Conservation (phyloP, 169 alveolate genomes). For the Plasmodium ovale region DNA sequence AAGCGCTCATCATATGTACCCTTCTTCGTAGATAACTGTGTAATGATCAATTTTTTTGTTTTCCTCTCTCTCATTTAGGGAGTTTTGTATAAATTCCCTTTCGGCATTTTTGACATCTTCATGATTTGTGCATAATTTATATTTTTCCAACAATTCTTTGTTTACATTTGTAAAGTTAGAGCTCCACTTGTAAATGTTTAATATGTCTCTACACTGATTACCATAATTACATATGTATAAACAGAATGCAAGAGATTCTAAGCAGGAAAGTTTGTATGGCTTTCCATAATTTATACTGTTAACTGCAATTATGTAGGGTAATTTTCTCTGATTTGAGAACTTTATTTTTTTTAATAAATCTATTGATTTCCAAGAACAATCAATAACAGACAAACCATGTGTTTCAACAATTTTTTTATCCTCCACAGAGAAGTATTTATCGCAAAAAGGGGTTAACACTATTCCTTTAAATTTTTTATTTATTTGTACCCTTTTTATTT, state of each 20-base stretch:
- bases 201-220: slow-evolving; percentile 65
- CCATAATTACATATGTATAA: slow-evolving; percentile 71
- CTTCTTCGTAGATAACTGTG: slow-evolving; percentile 69
- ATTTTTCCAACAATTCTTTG: slow-evolving; percentile 50
- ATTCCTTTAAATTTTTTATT: slow-evolving; percentile 77
- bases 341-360: slow-evolving; percentile 69
- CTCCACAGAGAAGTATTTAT: slow-evolving; percentile 64
- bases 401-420: slow-evolving; percentile 63
- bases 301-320: slow-evolving; percentile 75
- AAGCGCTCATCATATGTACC: slow-evolving; percentile 10
- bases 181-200: slow-evolving; percentile 73
- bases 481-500: slow-evolving; percentile 56
- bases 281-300: slow-evolving; percentile 78
- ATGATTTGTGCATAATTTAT: slow-evolving; percentile 70
- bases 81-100: slow-evolving; percentile 49
- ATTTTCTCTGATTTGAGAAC: slow-evolving; percentile 69
- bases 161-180: slow-evolving; percentile 55
- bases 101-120: slow-evolving; percentile 70
- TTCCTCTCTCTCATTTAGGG: slow-evolving; percentile 40
- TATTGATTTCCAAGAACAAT: slow-evolving; percentile 76
- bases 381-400: slow-evolving; percentile 70
- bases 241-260: slow-evolving; percentile 75
- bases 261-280: slow-evolving; percentile 73
- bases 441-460: slow-evolving; percentile 76
- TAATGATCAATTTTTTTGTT: slow-evolving; percentile 66